Percentiles rank a stretch among this genome's conserved stretches.
Conservation (phyloP, 441 rosid species). For the Iberis amara region DNA sequence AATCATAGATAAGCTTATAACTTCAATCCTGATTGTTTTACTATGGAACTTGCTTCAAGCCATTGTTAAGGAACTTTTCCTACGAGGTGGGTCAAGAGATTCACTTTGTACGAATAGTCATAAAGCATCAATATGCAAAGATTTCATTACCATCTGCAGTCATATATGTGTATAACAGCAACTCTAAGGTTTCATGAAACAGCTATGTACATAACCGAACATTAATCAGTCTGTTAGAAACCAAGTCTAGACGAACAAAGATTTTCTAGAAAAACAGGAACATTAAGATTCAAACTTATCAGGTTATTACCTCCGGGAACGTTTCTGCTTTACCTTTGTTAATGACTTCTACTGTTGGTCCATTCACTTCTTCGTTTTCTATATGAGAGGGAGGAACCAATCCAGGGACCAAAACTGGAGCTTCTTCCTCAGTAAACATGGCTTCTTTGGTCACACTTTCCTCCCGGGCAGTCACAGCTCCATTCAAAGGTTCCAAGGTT, state of each 20-base stretch:
- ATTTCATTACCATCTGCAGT: slow-evolving; percentile 5
- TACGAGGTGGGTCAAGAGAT: slow-evolving; percentile 1
- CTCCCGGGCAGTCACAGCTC: slow-evolving; percentile 18
- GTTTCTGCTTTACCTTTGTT: slow-evolving; percentile 30
- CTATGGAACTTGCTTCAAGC: neutral
- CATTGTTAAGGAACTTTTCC: neutral
- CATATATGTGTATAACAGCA: neutral
- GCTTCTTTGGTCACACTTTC: slow-evolving; percentile 19
- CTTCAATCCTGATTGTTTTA: neutral
- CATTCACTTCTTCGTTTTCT: slow-evolving; percentile 32
- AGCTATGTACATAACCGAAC: neutral
- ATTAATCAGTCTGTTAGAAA: slow-evolving; percentile 5
- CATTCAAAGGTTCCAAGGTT: slow-evolving; percentile 13
- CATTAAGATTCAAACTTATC: slow-evolving; percentile 32
- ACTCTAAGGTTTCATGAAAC: slow-evolving; percentile 11
- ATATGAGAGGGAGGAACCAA: slow-evolving; percentile 32
- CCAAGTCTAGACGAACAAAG: slow-evolving; percentile 5
- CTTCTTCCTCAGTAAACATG: slow-evolving; percentile 32
- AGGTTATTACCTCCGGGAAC: slow-evolving; percentile 64
- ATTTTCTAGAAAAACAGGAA: slow-evolving; percentile 2
- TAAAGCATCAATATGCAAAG: slow-evolving; percentile 1
- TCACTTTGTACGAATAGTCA: neutral
- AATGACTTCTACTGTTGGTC: slow-evolving; percentile 12
- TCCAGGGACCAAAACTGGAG: slow-evolving; percentile 67
- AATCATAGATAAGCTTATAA: neutral